Percentiles rank a stretch among this genome's conserved stretches.
Evolutionary conservation across 768 basidiomycete genomes (phyloP).

Genomic region (Piloderma croceum): DNA sequence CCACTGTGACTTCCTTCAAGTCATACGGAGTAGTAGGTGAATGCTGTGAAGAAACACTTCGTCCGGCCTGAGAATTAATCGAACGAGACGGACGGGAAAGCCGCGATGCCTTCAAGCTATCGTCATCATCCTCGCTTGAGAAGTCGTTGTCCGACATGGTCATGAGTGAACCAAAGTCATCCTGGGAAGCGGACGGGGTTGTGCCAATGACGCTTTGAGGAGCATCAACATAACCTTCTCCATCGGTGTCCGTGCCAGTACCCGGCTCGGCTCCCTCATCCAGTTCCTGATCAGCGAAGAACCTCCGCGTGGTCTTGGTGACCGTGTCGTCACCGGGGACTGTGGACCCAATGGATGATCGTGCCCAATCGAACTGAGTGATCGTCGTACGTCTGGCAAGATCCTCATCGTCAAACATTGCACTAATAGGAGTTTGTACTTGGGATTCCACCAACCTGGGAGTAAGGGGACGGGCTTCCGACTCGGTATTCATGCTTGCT

Average conservation of each 20-base stretch:
- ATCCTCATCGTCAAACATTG: not conserved
- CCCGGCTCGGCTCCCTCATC: constrained; percentile 58
- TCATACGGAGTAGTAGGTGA: constrained; percentile 45
- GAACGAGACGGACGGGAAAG: constrained; percentile 27
- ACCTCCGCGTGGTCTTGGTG: constrained; percentile 24
- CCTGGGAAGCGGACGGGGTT: constrained; percentile 61
- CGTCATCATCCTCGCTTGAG: constrained; percentile 52
- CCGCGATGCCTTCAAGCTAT: constrained; percentile 69
- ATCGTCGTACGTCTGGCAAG: constrained; percentile 38
- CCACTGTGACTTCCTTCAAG: constrained; percentile 34
- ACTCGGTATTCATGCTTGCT: constrained; percentile 19
- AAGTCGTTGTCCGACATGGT: constrained; percentile 66
- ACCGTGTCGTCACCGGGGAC: constrained; percentile 38
- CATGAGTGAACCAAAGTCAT: constrained; percentile 74
- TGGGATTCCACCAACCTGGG: too few species aligned
- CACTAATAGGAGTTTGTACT: too few species aligned
- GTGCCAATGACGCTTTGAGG: constrained; percentile 55
- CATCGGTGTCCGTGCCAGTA: constrained; percentile 61
- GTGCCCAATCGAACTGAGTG: constrained; percentile 43
- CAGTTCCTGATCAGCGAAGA: constrained; percentile 30
- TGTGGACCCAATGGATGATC: constrained; percentile 24
- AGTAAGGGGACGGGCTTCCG: too few species aligned
- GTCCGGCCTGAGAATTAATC: constrained; percentile 9
- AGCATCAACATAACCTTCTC: constrained; percentile 73
- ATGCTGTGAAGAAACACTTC: constrained; percentile 11